Percentiles rank a stretch among this genome's conserved stretches.
phyloP scores from a whole-genome alignment of 1,139 yeast species.

The Arxiozyma heterogenica region DNA sequence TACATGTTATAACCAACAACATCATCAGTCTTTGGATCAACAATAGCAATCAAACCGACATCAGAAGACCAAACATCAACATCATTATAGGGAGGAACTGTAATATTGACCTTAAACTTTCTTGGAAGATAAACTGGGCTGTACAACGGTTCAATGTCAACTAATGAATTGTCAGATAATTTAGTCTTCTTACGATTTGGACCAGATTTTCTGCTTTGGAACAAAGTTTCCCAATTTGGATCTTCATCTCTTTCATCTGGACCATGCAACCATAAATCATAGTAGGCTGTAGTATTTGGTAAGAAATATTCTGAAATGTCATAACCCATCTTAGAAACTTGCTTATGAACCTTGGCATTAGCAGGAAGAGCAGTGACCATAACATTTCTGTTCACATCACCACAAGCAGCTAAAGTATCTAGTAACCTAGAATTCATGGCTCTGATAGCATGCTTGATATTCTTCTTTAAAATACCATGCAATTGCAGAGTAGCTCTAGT shows the following conservation, averaged over 20 bases:
- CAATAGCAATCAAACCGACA: constrained; percentile 84
- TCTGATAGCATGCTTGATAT: constrained; percentile 83
- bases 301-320: constrained; percentile 71
- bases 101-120: constrained; percentile 88
- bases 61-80: constrained; percentile 96
- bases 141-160: constrained; percentile 79
- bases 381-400: constrained; percentile 95
- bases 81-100: constrained; percentile 95
- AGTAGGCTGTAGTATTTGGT: constrained; percentile 91
- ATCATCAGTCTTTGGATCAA: constrained; percentile 51
- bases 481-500: constrained; percentile 97
- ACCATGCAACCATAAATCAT: constrained; percentile 93
- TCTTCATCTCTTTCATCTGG: constrained; percentile 63
- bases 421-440: constrained; percentile 84
- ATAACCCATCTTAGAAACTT: constrained; percentile 56
- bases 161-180: constrained; percentile 81
- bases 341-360: constrained; percentile 72
- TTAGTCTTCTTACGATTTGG: constrained; percentile 72
- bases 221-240: constrained; percentile 57
- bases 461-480: constrained; percentile 88
- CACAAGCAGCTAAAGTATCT: constrained; percentile 97
- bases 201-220: constrained; percentile 67
- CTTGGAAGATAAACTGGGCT: constrained; percentile 87
- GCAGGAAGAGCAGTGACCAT: constrained; percentile 84
- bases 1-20: constrained; percentile 70